Base-by-base conservation (phyloP, 306 rosid genomes). In the Malus fusca region DNA sequence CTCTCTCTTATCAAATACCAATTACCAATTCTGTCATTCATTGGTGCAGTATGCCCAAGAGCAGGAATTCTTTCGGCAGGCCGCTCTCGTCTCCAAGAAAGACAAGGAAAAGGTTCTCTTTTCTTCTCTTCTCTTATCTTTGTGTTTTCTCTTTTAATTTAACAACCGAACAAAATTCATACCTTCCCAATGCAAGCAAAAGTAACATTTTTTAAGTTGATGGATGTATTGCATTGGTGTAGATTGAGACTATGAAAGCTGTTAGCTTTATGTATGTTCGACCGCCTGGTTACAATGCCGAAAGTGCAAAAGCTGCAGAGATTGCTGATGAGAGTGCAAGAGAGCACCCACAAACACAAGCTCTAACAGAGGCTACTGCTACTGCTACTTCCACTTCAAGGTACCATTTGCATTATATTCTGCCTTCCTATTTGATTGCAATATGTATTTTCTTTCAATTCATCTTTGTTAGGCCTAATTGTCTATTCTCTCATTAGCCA, bases 201-300 rank as follows among this genome's bases (percentile, higher is more conserved):
- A 42, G 46, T 11, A 42, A 42, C 74, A n/a, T 71, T 53, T 61
- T 43, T n/a, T 18, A 25, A 5, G 51, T 43, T 75, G 58, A 37
- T 75, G 14, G 15, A 43, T 43, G 48, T 43, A 3, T 43, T 43
- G 48, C 59, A 37, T 25, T 30, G 11, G 3, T 68, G 55, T 75
- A 95, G 98, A 83, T 92, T 87, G 98, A 95, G 86, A 80, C 88
- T 4, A 92, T 95, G 97, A 93, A 89, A 83, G 97, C 97, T 76
- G 97, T 95, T 74, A 92, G 97, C 87, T 95, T 95, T 78, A 95
- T 95, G 98, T 95, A 95, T 85, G 98, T 92, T 77, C 97, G 97
- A 21, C 98, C 97, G 15, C 98, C 97, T 1, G 97, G 98, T 64
- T 95, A 92, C 88, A 87, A 92, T 53, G 85, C 98, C 28, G 97